phyloP scores from a whole-genome alignment of 768 basidiomycete genomes.

The Clitopilus passeckerianus region DNA sequence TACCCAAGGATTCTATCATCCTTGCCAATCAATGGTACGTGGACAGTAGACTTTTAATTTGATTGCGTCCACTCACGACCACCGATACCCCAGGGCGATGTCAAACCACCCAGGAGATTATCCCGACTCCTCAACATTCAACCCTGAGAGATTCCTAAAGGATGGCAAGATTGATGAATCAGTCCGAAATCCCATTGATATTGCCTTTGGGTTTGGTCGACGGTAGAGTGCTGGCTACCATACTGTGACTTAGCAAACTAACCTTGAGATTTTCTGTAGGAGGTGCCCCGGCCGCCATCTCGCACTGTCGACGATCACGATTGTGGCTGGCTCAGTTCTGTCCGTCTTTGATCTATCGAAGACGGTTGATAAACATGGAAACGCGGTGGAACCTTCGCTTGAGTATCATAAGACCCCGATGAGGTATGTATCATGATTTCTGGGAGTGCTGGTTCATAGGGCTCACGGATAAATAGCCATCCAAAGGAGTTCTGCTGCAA shows the following conservation, averaged over 20 bases:
- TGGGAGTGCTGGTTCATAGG: too few relatives aligned
- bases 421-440: too few relatives aligned
- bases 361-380: too few relatives aligned
- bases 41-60: too few relatives aligned
- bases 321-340: too few relatives aligned
- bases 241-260: neutral
- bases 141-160: slow-evolving; percentile 21
- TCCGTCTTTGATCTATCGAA: too few relatives aligned
- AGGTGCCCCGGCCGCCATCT: slow-evolving; percentile 21
- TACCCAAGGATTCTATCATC: slow-evolving; percentile 15
- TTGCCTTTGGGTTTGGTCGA: slow-evolving; percentile 31
- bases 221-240: slow-evolving; percentile 10
- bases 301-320: slow-evolving; percentile 6
- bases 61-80: too few relatives aligned
- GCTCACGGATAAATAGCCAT: too few relatives aligned
- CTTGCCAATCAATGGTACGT: slow-evolving; percentile 14
- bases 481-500: too few relatives aligned
- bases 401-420: too few relatives aligned
- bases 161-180: slow-evolving; percentile 14
- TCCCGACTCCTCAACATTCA: slow-evolving; percentile 20
- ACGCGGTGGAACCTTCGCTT: too few relatives aligned
- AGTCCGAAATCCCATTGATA: slow-evolving; percentile 12
- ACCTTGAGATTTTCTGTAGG: neutral
- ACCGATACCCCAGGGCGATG: too few relatives aligned
- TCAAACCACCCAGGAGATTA: slow-evolving; percentile 23